A percentile compares a stretch with the other conserved stretches of the same genome.
Evolutionary conservation across 345 rosid species (phyloP).

Genomic region (Pistacia integerrima): DNA sequence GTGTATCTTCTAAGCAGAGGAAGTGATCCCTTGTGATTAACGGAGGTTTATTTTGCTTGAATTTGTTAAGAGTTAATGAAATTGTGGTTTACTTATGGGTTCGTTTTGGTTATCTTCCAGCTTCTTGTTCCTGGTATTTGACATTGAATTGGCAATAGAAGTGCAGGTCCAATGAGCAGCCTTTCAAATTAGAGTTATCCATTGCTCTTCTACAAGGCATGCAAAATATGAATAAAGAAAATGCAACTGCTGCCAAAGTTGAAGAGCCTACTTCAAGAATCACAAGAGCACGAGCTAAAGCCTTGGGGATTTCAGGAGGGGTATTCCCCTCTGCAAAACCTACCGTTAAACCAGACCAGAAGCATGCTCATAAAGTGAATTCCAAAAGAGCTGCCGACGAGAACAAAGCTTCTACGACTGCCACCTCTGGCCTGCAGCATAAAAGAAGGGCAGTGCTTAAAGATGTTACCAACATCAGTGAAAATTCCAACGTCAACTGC

Average conservation of each 20-base stretch:
- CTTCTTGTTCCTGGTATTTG: constrained; percentile 10
- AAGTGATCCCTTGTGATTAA: background rate
- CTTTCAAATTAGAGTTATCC: constrained; percentile 34
- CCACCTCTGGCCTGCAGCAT: constrained; percentile 41
- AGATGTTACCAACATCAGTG: constrained; percentile 67
- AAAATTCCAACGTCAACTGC: constrained; percentile 32
- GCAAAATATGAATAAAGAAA: constrained; percentile 67
- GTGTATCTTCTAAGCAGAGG: background rate
- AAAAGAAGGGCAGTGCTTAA: constrained; percentile 81
- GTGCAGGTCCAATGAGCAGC: constrained; percentile 48
- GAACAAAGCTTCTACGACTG: constrained; percentile 38
- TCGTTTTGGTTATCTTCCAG: background rate
- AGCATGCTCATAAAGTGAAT: constrained; percentile 34
- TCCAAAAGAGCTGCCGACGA: constrained; percentile 54
- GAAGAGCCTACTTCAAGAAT: constrained; percentile 44
- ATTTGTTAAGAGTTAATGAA: background rate
- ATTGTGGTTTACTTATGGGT: background rate
- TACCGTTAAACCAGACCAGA: constrained; percentile 65
- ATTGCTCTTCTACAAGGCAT: constrained; percentile 38
- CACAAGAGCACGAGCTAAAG: constrained; percentile 78
- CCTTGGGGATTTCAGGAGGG: constrained; percentile 50
- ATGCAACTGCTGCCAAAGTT: constrained; percentile 36
- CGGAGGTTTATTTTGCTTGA: background rate
- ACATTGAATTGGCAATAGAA: constrained; percentile 15
- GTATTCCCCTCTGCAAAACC: constrained; percentile 53